Evolutionary conservation across 202 grass and related monocot species (phyloP).

Genomic region (Schoenoplectus tabernaemontani): DNA sequence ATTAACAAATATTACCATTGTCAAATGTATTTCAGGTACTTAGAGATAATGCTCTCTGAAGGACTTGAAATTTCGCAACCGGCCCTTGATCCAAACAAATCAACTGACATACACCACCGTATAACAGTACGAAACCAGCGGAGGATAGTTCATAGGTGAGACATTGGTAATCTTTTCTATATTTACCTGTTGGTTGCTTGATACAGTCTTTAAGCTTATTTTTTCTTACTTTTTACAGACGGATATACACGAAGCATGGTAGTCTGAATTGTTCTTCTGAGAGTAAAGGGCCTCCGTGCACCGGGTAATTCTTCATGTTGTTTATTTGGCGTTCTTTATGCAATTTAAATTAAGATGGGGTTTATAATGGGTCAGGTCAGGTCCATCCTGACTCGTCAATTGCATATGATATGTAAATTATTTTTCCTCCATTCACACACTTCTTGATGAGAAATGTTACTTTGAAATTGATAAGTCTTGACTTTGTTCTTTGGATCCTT

Average conservation of each 20-base stretch:
- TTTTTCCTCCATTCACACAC: background rate
- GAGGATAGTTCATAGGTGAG: conserved; percentile 75
- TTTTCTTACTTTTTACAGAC: conserved; percentile 39
- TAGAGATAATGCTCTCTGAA: conserved; percentile 93
- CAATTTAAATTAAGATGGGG: background rate
- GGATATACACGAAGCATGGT: conserved; percentile 64
- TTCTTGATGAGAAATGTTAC: background rate
- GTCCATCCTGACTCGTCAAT: background rate
- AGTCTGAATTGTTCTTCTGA: conserved; percentile 82
- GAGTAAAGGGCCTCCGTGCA: conserved; percentile 86
- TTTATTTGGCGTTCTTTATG: background rate
- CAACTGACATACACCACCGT: conserved; percentile 82
- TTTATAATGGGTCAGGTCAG: background rate
- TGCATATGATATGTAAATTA: background rate
- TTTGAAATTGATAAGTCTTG: background rate
- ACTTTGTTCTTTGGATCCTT: background rate
- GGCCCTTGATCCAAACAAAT: conserved; percentile 84
- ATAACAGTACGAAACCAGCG: conserved; percentile 91
- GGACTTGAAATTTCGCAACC: conserved; percentile 95
- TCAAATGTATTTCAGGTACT: conserved; percentile 45
- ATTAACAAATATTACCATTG: background rate
- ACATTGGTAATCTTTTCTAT: background rate
- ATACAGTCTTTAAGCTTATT: conserved; percentile 7
- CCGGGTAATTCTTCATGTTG: conserved; percentile 37
- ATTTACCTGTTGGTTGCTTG: background rate